phyloP scores from a whole-genome alignment of 257 asterid species.

The Plantago elongata region DNA sequence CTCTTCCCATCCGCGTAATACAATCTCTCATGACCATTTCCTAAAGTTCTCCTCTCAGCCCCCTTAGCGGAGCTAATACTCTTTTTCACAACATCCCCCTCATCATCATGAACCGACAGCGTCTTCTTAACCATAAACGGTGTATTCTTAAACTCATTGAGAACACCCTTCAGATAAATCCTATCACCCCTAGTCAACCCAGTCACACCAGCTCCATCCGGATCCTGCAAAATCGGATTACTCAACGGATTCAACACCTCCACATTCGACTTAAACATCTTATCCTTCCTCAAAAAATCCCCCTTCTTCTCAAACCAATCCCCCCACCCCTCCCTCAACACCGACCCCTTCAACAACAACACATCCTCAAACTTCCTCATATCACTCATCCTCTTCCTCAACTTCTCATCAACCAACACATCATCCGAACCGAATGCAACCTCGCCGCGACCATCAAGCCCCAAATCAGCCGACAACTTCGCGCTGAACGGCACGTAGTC shows the following conservation, averaged over 20 bases:
- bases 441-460: conserved; percentile 38
- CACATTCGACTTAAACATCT: conserved; percentile 74
- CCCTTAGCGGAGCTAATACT: conserved; percentile 30
- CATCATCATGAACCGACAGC: conserved; percentile 29
- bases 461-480: conserved; percentile 49
- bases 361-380: conserved; percentile 70
- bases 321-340: conserved; percentile 96
- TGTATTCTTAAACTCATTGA: conserved; percentile 58
- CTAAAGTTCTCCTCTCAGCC: conserved; percentile 54
- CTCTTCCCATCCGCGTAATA: conserved; percentile 83
- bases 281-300: conserved; percentile 80
- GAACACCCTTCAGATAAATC: conserved; percentile 51
- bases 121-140: conserved; percentile 64
- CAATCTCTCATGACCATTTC: conserved; percentile 36
- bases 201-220: conserved; percentile 72
- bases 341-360: conserved; percentile 75
- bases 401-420: conserved; percentile 62
- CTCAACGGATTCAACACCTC: conserved; percentile 73
- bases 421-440: conserved; percentile 80
- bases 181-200: conserved; percentile 80
- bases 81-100: conserved; percentile 15
- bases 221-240: conserved; percentile 88
- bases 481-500: conserved; percentile 69
- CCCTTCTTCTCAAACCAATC: conserved; percentile 95
- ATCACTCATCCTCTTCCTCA: conserved; percentile 52